These are phyloP conservation scores for Cladosporium phlei DNA, from an alignment of 2,329 filamentous ascomycete species.

Conservation along the genomic window DNA sequence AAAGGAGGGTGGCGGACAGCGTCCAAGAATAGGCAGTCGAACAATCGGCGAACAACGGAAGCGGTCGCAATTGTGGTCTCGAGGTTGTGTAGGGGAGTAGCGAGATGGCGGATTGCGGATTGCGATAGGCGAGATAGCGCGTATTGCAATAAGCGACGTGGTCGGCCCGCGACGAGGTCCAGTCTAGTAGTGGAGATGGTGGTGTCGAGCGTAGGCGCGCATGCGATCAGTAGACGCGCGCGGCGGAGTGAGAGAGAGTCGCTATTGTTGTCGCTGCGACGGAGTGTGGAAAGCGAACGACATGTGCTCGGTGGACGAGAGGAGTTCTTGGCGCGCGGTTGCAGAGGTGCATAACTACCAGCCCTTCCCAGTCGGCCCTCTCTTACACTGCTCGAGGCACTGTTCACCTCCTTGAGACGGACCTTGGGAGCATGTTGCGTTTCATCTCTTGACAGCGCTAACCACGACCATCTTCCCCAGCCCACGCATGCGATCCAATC, in stretches of 20 bases:
- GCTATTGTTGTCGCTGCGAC: conserved; percentile 2
- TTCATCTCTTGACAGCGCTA: too few relatives aligned
- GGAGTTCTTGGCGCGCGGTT: conserved; percentile 1
- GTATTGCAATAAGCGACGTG: background rate
- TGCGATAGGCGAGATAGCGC: background rate
- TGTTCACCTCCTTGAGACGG: conserved; percentile 2
- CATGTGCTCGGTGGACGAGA: background rate
- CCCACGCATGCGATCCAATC: conserved; percentile 2
- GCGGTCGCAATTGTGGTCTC: conserved; percentile 2
- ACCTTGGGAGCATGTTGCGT: background rate
- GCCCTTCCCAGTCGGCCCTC: too few relatives aligned
- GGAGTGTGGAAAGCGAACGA: background rate
- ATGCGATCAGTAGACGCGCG: conserved; percentile 7
- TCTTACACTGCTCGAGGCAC: too few relatives aligned
- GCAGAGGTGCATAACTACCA: background rate
- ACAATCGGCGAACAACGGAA: conserved; percentile 2
- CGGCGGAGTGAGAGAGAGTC: conserved; percentile 4
- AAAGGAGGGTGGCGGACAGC: background rate
- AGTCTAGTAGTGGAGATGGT: conserved; percentile 2
- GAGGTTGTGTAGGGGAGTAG: too few relatives aligned
- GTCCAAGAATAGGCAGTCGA: conserved; percentile 7
- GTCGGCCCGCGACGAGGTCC: conserved; percentile 13
- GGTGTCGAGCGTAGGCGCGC: conserved; percentile 1
- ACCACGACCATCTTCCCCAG: too few relatives aligned
- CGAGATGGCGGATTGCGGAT: too few relatives aligned